phyloP scores from a whole-genome alignment of 2,329 filamentous ascomycete species.

The Beauveria scarabaeidicola region DNA sequence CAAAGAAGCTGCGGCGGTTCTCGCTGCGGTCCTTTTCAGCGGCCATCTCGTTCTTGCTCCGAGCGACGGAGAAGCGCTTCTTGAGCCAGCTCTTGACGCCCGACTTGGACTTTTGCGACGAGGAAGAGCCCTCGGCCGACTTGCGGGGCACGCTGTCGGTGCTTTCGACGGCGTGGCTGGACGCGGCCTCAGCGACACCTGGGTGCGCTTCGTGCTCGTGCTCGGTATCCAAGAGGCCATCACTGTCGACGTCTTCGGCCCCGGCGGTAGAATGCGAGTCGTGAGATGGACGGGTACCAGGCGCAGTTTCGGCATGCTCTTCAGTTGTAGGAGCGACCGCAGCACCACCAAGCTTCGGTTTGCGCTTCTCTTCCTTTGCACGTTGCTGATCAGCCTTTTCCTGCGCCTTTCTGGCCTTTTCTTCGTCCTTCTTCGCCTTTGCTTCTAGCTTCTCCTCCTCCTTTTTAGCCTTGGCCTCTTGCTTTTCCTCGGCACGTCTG shows the following conservation, averaged over 20 bases:
- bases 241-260: conserved; percentile 3
- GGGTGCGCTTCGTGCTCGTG: conserved; percentile 13
- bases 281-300: neutral
- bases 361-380: conserved; percentile 45
- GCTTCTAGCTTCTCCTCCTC: conserved; percentile 26
- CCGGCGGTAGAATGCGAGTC: conserved; percentile 12
- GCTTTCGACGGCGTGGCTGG: neutral
- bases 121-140: conserved; percentile 17
- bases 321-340: conserved; percentile 13
- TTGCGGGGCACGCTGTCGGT: conserved; percentile 1
- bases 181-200: neutral
- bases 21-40: conserved; percentile 12
- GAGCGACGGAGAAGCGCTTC: conserved; percentile 35
- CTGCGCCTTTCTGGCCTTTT: conserved; percentile 21
- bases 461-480: conserved; percentile 8
- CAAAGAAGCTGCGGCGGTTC: conserved; percentile 38
- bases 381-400: conserved; percentile 45
- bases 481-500: conserved; percentile 30
- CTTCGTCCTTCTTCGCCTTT: conserved; percentile 29
- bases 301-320: neutral
- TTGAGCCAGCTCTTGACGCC: conserved; percentile 49
- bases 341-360: conserved; percentile 22
- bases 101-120: conserved; percentile 22
- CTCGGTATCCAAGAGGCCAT: conserved; percentile 14
- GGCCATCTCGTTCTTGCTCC: conserved; percentile 30